Percentiles rank a stretch among this genome's conserved stretches.
phyloP scores from a whole-genome alignment of 345 rosid genomes.

The Citrus sp. region DNA sequence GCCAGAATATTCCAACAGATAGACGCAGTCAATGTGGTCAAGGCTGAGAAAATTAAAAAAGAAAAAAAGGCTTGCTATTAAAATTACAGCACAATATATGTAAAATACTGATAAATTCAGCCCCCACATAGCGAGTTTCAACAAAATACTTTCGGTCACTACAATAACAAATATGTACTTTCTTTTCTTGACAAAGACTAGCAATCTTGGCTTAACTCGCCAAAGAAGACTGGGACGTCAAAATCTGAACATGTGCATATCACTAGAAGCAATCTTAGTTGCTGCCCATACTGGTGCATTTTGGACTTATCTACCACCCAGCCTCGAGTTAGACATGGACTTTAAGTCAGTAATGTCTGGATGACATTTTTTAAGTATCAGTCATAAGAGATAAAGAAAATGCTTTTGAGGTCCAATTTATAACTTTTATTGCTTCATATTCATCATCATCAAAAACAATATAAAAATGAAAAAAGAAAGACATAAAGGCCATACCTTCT shows the following conservation, averaged over 20 bases:
- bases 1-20: conserved; percentile 94
- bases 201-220: neutral
- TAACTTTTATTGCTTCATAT: neutral
- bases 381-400: neutral
- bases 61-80: conserved; percentile 5
- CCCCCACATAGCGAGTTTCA: neutral
- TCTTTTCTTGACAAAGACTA: neutral
- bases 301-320: neutral
- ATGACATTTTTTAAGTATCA: neutral
- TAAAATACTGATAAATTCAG: neutral
- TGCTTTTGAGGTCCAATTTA: neutral
- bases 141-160: neutral
- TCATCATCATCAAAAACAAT: conserved; percentile 7
- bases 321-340: neutral
- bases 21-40: conserved; percentile 72
- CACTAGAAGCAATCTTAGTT: neutral
- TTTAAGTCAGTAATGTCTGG: neutral
- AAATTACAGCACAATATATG: neutral
- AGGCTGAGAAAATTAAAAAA: conserved; percentile 59
- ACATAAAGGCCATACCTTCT: conserved; percentile 53
- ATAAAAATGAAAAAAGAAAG: neutral
- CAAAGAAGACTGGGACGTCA: neutral
- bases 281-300: neutral
- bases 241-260: neutral
- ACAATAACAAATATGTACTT: neutral